These are phyloP conservation scores for Citrus glauca DNA, from an alignment of 345 rosid species.

Conservation along the genomic window DNA sequence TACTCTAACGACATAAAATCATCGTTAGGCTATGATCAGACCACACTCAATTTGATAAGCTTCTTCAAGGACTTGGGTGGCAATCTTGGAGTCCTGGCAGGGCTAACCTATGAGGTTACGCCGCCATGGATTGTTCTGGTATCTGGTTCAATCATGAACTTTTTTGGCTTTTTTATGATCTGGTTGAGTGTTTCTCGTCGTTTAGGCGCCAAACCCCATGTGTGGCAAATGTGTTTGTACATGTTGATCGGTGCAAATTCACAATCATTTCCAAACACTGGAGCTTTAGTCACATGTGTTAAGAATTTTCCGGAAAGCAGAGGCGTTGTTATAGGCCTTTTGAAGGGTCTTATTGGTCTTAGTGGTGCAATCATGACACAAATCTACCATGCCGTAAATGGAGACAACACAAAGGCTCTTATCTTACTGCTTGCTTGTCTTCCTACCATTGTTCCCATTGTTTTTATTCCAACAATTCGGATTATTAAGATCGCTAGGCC, in stretches of 20 bases:
- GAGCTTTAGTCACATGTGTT: conserved; percentile 45
- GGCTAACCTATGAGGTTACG: conserved; percentile 43
- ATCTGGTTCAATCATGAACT: conserved; percentile 48
- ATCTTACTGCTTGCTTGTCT: conserved; percentile 56
- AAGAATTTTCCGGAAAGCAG: conserved; percentile 54
- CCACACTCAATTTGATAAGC: conserved; percentile 43
- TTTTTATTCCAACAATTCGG: conserved; percentile 40
- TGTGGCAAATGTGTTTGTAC: conserved; percentile 51
- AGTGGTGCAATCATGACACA: conserved; percentile 22
- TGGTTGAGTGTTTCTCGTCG: conserved; percentile 29
- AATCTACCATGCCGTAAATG: conserved; percentile 20
- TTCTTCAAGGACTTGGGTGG: conserved; percentile 59
- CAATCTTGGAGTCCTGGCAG: conserved; percentile 48
- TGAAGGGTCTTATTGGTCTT: conserved; percentile 47
- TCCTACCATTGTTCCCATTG: conserved; percentile 41
- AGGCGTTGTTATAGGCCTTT: conserved; percentile 45
- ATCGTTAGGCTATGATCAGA: conserved; percentile 45
- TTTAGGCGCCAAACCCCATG: conserved; percentile 11
- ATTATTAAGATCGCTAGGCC: conserved; percentile 31
- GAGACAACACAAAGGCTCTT: conserved; percentile 33
- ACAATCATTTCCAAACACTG: conserved; percentile 47
- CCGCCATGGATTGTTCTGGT: conserved; percentile 52
- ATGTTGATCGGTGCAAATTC: conserved; percentile 50
- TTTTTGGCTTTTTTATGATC: conserved; percentile 47
- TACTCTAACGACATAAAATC: conserved; percentile 44